These are phyloP conservation scores for Clonostachys sp. DNA, from an alignment of 2,329 filamentous ascomycete species.

Conservation along the genomic window DNA sequence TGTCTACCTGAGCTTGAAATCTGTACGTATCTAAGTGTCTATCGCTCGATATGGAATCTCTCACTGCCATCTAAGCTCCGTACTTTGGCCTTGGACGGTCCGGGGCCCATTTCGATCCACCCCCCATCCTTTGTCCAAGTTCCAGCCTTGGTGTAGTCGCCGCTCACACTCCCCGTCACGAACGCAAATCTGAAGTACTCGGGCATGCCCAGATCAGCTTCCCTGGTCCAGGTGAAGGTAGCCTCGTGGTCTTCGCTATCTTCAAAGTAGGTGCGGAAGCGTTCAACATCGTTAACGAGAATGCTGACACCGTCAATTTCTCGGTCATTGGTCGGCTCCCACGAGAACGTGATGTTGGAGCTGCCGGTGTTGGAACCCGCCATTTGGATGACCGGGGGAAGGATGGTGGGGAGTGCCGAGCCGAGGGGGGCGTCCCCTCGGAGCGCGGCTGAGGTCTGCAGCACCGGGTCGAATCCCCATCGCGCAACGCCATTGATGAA, in stretches of 20 bases:
- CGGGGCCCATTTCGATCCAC: conserved; percentile 63
- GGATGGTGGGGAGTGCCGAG: conserved; percentile 53
- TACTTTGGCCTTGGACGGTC: conserved; percentile 42
- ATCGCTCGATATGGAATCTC: no score
- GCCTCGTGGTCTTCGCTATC: conserved; percentile 38
- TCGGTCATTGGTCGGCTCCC: conserved; percentile 36
- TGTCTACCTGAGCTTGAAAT: no score
- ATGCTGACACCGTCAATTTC: conserved; percentile 73
- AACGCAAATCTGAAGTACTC: conserved; percentile 79
- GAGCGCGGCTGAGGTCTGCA: conserved; percentile 75
- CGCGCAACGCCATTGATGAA: conserved; percentile 92
- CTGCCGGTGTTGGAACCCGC: conserved; percentile 20
- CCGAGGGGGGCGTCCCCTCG: conserved; percentile 63
- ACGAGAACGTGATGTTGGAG: conserved; percentile 63
- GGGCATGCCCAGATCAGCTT: conserved; percentile 36
- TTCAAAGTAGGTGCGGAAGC: conserved; percentile 68
- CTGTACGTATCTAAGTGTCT: no score
- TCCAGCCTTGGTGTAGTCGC: conserved; percentile 74
- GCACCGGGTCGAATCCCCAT: conserved; percentile 87
- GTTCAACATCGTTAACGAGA: conserved; percentile 81
- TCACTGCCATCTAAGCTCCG: conserved; percentile 1
- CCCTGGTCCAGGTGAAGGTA: conserved; percentile 55
- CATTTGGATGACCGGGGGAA: conserved; percentile 39
- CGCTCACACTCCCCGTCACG: conserved; percentile 58
- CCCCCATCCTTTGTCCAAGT: conserved; percentile 59